Evolutionary conservation across 176 grass and related monocot species (phyloP).

Genomic region (Bothriochloa decipiens): DNA sequence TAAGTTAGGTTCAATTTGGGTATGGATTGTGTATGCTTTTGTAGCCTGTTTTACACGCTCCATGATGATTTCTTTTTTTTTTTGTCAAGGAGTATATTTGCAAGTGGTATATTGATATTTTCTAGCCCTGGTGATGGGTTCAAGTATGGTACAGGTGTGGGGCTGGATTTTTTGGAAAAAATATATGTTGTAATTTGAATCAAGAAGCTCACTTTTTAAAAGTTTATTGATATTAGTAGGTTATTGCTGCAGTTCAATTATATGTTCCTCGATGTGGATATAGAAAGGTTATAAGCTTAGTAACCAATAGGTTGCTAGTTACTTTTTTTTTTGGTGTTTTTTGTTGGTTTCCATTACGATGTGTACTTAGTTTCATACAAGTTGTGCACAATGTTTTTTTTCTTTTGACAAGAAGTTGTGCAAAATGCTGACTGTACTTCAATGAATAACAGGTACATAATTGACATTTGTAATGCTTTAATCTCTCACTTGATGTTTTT

Average conservation of each 20-base stretch:
- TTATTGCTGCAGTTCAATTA: background rate
- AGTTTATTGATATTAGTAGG: background rate
- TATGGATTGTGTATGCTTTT: background rate
- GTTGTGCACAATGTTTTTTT: background rate
- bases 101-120: conserved; percentile 1
- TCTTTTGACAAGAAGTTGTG: too few species aligned
- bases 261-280: background rate
- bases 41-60: background rate
- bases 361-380: background rate
- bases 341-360: background rate
- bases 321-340: background rate
- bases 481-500: background rate
- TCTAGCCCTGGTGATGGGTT: background rate
- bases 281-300: background rate
- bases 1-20: background rate
- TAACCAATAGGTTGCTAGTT: background rate
- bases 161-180: background rate
- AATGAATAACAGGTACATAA: background rate
- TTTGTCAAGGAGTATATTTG: background rate
- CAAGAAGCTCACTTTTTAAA: background rate
- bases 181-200: background rate
- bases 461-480: background rate
- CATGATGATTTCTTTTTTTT: background rate
- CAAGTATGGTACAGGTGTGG: background rate
- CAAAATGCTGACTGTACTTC: too few species aligned